A percentile compares a stretch with the other conserved stretches of the same genome.
Conservation (phyloP, 164 flowering plant genomes). For the Nymphaea colorata region DNA sequence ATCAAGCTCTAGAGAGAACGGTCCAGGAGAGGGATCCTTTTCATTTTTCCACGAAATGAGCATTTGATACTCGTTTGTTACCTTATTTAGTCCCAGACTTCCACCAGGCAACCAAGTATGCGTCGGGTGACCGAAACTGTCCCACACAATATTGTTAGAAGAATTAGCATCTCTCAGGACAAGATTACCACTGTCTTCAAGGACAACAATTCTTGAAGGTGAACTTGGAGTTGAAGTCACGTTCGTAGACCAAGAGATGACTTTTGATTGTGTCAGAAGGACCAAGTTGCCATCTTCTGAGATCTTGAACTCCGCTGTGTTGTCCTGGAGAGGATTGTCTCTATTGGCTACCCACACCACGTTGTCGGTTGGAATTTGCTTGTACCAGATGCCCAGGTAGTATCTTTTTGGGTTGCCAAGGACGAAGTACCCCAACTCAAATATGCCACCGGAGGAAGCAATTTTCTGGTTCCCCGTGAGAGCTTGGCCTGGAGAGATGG, state of each 20-base stretch:
- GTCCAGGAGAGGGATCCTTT: constrained; percentile 13
- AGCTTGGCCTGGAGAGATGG: constrained; percentile 13
- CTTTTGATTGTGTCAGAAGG: constrained; percentile 9
- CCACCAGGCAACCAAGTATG: constrained; percentile 12
- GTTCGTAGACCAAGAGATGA: constrained; percentile 21
- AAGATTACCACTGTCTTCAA: constrained; percentile 22
- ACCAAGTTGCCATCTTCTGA: constrained; percentile 14
- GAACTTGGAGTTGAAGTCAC: neutral
- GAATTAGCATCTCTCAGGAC: constrained; percentile 10
- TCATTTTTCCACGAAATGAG: constrained; percentile 9
- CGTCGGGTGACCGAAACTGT: constrained; percentile 14
- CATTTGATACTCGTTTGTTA: constrained; percentile 1
- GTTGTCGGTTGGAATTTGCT: constrained; percentile 1
- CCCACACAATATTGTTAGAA: constrained; percentile 2
- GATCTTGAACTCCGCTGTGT: constrained; percentile 9
- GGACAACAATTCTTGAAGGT: constrained; percentile 10
- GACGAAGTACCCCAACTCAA: constrained; percentile 16
- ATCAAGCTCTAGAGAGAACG: constrained; percentile 8
- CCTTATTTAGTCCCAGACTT: constrained; percentile 5
- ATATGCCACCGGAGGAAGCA: constrained; percentile 6
- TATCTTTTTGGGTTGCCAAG: constrained; percentile 12
- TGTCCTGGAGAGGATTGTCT: constrained; percentile 7
- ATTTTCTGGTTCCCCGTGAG: constrained; percentile 12
- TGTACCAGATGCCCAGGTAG: constrained; percentile 20
- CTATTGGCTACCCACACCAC: constrained; percentile 23